A percentile compares a stretch with the other conserved stretches of the same genome.
Evolutionary conservation across 2,329 filamentous ascomycete genomes (phyloP).

Genomic region (Verticillium zaregamsianum): DNA sequence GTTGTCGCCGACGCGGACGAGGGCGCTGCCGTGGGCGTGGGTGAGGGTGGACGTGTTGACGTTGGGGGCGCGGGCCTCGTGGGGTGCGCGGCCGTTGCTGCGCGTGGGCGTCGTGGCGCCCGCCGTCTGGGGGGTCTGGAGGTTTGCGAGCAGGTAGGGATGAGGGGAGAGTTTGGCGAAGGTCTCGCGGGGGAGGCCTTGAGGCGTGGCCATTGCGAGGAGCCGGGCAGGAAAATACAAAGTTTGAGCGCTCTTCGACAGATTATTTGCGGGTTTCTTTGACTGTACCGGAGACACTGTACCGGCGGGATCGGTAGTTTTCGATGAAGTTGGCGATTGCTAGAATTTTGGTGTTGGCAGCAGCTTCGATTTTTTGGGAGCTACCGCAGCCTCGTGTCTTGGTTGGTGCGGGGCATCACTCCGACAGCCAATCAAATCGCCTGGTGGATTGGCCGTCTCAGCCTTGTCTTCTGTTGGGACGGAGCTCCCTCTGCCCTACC

Average conservation of each 20-base stretch:
- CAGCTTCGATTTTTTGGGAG: neutral
- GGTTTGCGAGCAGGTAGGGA: conserved; percentile 84
- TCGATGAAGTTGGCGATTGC: neutral
- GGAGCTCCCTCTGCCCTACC: too few relatives aligned
- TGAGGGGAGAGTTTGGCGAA: conserved; percentile 89
- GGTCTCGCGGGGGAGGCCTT: conserved; percentile 55
- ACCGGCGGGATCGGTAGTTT: neutral
- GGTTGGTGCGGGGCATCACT: neutral
- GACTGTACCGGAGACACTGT: neutral
- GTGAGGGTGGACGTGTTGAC: conserved; percentile 81
- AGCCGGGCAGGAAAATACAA: neutral
- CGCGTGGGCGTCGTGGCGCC: conserved; percentile 49
- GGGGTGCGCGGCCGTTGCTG: conserved; percentile 74
- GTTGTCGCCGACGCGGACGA: conserved; percentile 84
- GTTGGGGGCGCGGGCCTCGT: conserved; percentile 66
- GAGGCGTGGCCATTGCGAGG: conserved; percentile 28
- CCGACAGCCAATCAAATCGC: neutral
- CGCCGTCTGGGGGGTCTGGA: conserved; percentile 39
- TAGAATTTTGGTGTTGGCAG: neutral
- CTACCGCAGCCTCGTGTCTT: neutral
- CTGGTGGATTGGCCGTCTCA: neutral
- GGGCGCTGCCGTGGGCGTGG: conserved; percentile 84
- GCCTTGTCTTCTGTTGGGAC: neutral
- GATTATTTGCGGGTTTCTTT: too few relatives aligned
- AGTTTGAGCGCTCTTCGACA: too few relatives aligned